Base-by-base conservation (phyloP, 1,284 basidiomycete species). In the Rhodotorula sp. region DNA sequence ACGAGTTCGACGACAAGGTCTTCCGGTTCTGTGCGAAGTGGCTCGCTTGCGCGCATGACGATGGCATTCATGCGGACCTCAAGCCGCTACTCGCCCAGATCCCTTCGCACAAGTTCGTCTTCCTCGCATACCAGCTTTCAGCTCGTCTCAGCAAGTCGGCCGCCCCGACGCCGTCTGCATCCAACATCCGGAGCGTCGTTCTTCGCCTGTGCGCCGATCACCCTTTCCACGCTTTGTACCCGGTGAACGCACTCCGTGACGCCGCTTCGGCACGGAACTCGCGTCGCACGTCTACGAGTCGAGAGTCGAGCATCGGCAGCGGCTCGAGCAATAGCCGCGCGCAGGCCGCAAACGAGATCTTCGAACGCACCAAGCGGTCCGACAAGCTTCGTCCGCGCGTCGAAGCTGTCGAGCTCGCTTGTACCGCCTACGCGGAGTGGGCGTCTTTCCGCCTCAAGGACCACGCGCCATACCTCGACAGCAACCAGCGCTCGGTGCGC, bases 151-250 rank as follows among this genome's bases (percentile, higher is more conserved):
- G 88, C 46, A 75, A 75, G n/a, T 78, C 84, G 1, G 52, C 57
- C 7, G 49, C 50, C 1, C 21, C 61, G 27, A 54, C 67, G 12
- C 72, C 77, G 8, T 88, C 89, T 75, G 92, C 94, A 78, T 78
- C 82, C 19, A 87, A 85, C 67, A 84, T 98, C 13, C 87, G 88
- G 68, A 80, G 77, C 1, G 82, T 97, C 25, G 84, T 98, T 25
- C 70, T 87, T 2, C 87, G 90, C 16, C 90, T 99, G 85, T 91
- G 90, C 77, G 82, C 82, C 62, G 92, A 98, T 66, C 97, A 99
- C 80, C 95, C 96, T 0, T 98, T 93, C 82, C 97, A 99, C 79
- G 90, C 88, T 74, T 82, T 97, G 10, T 97, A 95, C 81, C 92
- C 96, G 76, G 87, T 99, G 19, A 92, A 90, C 79, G 91, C 91